Conservation (phyloP, 306 rosid genomes). For the Neltuma alba region DNA sequence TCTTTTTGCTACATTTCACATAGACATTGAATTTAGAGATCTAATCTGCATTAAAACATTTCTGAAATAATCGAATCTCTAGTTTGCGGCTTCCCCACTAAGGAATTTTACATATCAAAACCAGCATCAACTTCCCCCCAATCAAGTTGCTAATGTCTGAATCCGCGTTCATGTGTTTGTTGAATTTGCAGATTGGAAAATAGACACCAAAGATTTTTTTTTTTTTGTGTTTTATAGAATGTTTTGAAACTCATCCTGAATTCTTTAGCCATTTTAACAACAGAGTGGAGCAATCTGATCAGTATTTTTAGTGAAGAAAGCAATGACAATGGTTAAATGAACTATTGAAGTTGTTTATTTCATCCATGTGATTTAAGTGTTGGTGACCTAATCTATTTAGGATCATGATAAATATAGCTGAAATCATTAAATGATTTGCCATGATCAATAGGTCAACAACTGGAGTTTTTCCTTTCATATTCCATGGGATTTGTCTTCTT, state of each 20-base stretch:
- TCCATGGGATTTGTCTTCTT: neutral
- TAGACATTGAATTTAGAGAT: neutral
- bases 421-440: neutral
- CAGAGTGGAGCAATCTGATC: too few species aligned
- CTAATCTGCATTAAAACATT: neutral
- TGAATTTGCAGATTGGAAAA: too few species aligned
- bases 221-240: too few species aligned
- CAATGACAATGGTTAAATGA: neutral
- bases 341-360: neutral
- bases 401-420: neutral
- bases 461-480: neutral
- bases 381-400: neutral
- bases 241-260: too few species aligned
- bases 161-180: neutral
- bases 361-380: neutral
- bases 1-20: neutral
- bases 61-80: neutral
- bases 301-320: too few species aligned
- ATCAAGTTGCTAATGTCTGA: neutral
- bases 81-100: neutral
- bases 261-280: too few species aligned
- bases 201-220: too few species aligned
- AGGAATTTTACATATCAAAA: neutral
- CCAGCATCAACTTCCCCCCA: neutral
- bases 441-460: neutral